Conservation (phyloP, 1,284 basidiomycete species). For the Malassezia nana region DNA sequence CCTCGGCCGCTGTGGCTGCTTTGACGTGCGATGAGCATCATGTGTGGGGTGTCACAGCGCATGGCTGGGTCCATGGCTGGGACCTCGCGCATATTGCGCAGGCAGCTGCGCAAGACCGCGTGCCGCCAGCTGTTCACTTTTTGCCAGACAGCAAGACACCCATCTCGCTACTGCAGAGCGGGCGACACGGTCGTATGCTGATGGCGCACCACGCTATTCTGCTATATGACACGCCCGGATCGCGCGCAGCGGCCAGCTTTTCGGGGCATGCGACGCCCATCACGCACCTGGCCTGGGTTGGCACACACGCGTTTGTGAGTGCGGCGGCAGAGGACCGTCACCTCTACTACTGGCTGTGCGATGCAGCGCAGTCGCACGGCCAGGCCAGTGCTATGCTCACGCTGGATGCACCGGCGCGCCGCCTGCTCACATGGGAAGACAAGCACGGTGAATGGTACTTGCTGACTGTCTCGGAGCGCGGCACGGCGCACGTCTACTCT, state of each 20-base stretch:
- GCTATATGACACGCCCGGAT: conserved; percentile 19
- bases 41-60: conserved; percentile 28
- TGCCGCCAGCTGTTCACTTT: conserved; percentile 8
- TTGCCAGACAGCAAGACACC: conserved; percentile 12
- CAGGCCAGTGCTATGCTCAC: conserved; percentile 39
- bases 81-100: not conserved
- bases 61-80: conserved; percentile 28
- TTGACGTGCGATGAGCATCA: conserved; percentile 19
- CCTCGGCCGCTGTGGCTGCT: conserved; percentile 23
- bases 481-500: conserved; percentile 34
- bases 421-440: conserved; percentile 19
- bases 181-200: conserved; percentile 11
- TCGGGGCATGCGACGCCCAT: conserved; percentile 38
- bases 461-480: conserved; percentile 37
- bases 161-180: not conserved
- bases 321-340: conserved; percentile 66
- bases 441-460: conserved; percentile 45
- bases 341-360: conserved; percentile 58
- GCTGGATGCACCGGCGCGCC: conserved; percentile 49
- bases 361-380: conserved; percentile 47
- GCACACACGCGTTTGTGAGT: conserved; percentile 55
- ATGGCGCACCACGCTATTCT: conserved; percentile 34
- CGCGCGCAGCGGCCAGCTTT: conserved; percentile 18
- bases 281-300: conserved; percentile 34
- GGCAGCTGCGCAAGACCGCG: conserved; percentile 4